A percentile compares a stretch with the other conserved stretches of the same genome.
phyloP scores from a whole-genome alignment of 805 yeast species.

The Naumovozyma baii region DNA sequence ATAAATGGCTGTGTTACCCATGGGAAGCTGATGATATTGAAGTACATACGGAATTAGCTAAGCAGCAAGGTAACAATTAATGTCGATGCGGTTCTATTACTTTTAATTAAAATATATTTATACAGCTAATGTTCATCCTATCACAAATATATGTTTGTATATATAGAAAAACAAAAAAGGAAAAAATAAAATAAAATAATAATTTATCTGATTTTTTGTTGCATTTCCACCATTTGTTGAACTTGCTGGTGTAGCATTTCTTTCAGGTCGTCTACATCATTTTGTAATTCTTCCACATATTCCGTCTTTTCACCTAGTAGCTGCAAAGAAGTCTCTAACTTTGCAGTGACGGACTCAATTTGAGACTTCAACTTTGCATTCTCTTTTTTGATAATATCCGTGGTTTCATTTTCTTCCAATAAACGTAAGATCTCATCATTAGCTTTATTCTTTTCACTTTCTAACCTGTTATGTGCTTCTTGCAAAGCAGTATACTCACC shows the following conservation, averaged over 20 bases:
- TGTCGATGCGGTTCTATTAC: slow-evolving; percentile 44
- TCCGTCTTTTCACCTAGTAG: slow-evolving; percentile 84
- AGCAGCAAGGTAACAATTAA: slow-evolving; percentile 54
- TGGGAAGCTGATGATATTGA: slow-evolving; percentile 85
- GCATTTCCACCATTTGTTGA: slow-evolving; percentile 70
- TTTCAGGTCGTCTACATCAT: slow-evolving; percentile 84
- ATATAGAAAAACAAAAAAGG: background rate
- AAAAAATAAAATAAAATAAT: background rate
- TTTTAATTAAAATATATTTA: slow-evolving; percentile 11
- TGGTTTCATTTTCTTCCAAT: slow-evolving; percentile 45
- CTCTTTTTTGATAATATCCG: slow-evolving; percentile 29
- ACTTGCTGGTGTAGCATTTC: slow-evolving; percentile 76
- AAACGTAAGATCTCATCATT: slow-evolving; percentile 57
- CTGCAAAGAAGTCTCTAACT: slow-evolving; percentile 49
- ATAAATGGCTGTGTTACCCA: slow-evolving; percentile 81
- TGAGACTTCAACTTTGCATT: slow-evolving; percentile 25
- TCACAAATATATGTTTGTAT: background rate
- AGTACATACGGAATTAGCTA: slow-evolving; percentile 56
- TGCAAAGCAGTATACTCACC: slow-evolving; percentile 57
- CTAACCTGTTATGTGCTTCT: slow-evolving; percentile 50
- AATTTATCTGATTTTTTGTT: slow-evolving; percentile 26
- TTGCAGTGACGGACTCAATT: slow-evolving; percentile 33
- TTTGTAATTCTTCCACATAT: slow-evolving; percentile 69
- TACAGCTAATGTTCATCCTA: background rate
- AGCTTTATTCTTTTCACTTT: slow-evolving; percentile 51